Base-by-base conservation (phyloP, 2,329 filamentous ascomycete genomes). In the Fusarium sp. region DNA sequence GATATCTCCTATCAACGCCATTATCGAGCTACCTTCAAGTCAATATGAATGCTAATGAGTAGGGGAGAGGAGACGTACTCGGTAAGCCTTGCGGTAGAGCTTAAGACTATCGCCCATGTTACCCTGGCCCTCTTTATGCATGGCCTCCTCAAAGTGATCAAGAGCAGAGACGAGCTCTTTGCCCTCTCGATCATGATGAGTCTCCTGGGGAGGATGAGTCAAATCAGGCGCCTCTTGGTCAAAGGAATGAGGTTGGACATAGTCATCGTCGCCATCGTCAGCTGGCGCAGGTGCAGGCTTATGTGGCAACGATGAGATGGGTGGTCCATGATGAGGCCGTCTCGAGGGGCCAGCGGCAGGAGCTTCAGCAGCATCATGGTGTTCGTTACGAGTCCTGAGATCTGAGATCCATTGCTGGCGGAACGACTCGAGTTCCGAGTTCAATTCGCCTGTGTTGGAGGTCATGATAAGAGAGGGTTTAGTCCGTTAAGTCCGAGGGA, bases 81-180 rank as follows among this genome's bases (percentile, higher is more conserved):
- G 88, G 75, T 96, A 98, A 1, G 95, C 95, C 75, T 90, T 93
- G 42, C 95, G 87, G 76, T 99, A 99, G 46, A 96, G 84, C 65
- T 85, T 87, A 52, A 99, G 75, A 73, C 94, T 98, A 63, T 98
- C 94, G 6, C 93, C 93, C 46, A 98, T 81, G 62, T 87, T 95
- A 1, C 95, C 95, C 69, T 91, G 86, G 0, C 84, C 85, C 77
- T 99, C 95, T 75, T 89, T 93, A 77, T 96, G 91, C 53, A 97
- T 93, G 4, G 94, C 95, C 73, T 86, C 87, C 74, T 98, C 95
- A 71, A 95, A 98, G 75, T 97, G 91, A 69, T 98, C 95, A 13
- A 99, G 78, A 1, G 95, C 95, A 10, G 93, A 91, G 22, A 81
- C 80, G 5, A 91, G 91, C 67, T 90, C 76, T 53, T 67, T 74